A percentile compares a stretch with the other conserved stretches of the same genome.
Evolutionary conservation across 2,329 filamentous ascomycete species (phyloP).

Genomic region (Trichoderma sp.): DNA sequence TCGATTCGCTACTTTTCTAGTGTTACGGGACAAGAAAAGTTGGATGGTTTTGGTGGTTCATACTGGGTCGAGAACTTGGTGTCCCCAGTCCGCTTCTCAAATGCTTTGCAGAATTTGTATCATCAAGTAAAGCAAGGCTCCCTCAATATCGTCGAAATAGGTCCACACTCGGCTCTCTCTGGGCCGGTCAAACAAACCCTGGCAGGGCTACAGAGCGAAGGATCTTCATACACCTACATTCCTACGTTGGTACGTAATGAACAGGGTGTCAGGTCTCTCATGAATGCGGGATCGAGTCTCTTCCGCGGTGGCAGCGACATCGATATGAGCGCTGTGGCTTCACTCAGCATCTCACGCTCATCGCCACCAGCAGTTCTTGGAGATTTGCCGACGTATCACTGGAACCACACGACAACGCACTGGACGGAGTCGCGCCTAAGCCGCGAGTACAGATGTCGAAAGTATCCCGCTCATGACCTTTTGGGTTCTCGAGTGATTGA

Average conservation of each 20-base stretch:
- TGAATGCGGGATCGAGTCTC: neutral
- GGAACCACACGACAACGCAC: conserved; percentile 25
- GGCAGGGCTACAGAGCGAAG: neutral
- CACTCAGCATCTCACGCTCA: neutral
- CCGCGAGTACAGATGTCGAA: neutral
- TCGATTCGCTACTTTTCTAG: neutral
- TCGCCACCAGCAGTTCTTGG: conserved; percentile 17
- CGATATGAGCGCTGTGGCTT: neutral
- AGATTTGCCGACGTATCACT: neutral
- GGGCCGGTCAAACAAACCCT: neutral
- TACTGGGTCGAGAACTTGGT: conserved; percentile 22
- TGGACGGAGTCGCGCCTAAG: neutral
- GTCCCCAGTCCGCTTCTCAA: conserved; percentile 27
- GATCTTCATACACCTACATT: neutral
- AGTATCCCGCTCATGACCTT: neutral
- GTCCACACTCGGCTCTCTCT: conserved; percentile 5
- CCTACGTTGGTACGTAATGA: neutral
- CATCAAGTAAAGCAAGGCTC: neutral
- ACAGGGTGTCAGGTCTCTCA: neutral
- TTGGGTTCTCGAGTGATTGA: neutral
- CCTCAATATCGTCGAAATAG: neutral
- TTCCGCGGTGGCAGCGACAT: neutral
- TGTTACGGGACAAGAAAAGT: neutral
- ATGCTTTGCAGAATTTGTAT: conserved; percentile 21
- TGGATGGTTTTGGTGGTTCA: conserved; percentile 18